These are phyloP conservation scores for Yamadazyma endophytica DNA, from an alignment of 805 yeast genomes.

Conservation along the genomic window DNA sequence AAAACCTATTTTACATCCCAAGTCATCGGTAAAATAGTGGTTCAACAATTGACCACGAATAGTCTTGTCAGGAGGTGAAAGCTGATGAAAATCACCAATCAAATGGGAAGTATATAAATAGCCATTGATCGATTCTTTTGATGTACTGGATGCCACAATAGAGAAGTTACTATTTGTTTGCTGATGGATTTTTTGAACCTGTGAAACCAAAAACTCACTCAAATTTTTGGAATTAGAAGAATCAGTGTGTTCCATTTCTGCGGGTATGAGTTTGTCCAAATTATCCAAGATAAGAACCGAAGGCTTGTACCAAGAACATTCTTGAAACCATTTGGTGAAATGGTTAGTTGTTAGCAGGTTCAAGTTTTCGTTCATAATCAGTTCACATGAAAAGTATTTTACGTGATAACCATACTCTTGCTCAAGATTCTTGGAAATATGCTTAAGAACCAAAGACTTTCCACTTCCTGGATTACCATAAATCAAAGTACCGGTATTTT, in stretches of 20 bases:
- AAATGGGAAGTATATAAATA: constrained; percentile 63
- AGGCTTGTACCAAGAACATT: constrained; percentile 74
- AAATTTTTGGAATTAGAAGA: constrained; percentile 59
- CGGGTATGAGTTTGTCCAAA: constrained; percentile 66
- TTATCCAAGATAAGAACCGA: constrained; percentile 74
- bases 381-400: constrained; percentile 50
- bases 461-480: constrained; percentile 83
- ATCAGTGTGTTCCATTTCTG: constrained; percentile 58
- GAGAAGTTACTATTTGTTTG: constrained; percentile 47
- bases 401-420: constrained; percentile 41
- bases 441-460: constrained; percentile 53
- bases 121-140: constrained; percentile 63
- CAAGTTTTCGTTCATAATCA: constrained; percentile 51
- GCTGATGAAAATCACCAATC: constrained; percentile 55
- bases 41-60: constrained; percentile 48
- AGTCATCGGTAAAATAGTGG: constrained; percentile 27
- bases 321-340: constrained; percentile 41
- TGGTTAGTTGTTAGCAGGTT: constrained; percentile 42
- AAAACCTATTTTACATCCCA: constrained; percentile 32
- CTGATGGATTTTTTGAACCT: constrained; percentile 39
- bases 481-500: constrained; percentile 54
- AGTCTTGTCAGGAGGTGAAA: constrained; percentile 67
- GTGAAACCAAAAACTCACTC: constrained; percentile 52
- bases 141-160: constrained; percentile 57
- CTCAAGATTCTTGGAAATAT: constrained; percentile 34